These are phyloP conservation scores for Pseudocercospora macadamiae DNA, from an alignment of 2,329 filamentous ascomycete species.

Conservation along the genomic window DNA sequence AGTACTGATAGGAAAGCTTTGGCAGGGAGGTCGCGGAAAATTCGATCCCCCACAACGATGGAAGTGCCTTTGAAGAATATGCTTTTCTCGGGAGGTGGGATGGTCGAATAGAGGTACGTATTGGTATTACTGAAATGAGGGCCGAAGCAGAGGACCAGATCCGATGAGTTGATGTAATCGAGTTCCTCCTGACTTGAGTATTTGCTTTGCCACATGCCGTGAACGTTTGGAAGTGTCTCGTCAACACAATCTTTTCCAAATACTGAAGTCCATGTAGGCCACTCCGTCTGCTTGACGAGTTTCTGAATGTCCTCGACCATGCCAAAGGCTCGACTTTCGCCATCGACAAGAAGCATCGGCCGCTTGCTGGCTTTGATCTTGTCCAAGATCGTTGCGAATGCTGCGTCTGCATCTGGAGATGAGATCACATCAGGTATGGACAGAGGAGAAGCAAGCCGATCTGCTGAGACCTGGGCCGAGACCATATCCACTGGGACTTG, in stretches of 20 bases:
- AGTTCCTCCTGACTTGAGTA: constrained; percentile 13
- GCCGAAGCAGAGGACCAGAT: constrained; percentile 22
- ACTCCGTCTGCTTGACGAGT: constrained; percentile 50
- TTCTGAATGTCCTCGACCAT: constrained; percentile 48
- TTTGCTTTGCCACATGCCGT: constrained; percentile 54
- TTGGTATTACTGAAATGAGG: constrained; percentile 23
- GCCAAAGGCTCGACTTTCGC: constrained; percentile 49
- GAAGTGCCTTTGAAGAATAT: constrained; percentile 41
- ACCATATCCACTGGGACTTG: constrained; percentile 21
- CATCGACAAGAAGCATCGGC: constrained; percentile 57
- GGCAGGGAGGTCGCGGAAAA: constrained; percentile 18
- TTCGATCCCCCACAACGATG: constrained; percentile 38
- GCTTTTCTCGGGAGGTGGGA: constrained; percentile 41
- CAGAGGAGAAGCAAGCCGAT: background rate
- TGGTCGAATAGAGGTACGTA: constrained; percentile 44
- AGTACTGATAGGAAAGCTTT: constrained; percentile 15
- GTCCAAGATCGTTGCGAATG: constrained; percentile 4
- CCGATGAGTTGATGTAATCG: constrained; percentile 15
- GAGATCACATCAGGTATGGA: constrained; percentile 5
- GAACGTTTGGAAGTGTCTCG: constrained; percentile 51
- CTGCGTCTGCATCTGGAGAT: constrained; percentile 4
- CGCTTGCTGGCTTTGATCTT: constrained; percentile 47
- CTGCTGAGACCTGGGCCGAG: constrained; percentile 5
- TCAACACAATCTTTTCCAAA: constrained; percentile 58
- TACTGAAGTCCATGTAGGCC: constrained; percentile 53